These are phyloP conservation scores for Carpinus fangiana DNA, from an alignment of 306 rosid species.

Conservation along the genomic window DNA sequence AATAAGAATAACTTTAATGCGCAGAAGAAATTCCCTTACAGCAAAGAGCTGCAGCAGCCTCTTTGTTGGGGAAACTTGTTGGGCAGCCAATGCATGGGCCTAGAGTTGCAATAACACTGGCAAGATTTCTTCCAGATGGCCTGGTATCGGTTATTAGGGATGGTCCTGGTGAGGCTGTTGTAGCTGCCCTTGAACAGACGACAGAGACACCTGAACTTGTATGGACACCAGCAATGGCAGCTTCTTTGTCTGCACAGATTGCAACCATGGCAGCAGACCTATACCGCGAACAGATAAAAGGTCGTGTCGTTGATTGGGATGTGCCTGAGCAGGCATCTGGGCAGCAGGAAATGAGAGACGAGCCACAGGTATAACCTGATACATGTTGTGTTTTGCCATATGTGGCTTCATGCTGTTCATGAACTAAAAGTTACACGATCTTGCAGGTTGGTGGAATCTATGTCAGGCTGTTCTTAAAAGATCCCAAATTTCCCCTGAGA, in stretches of 20 bases:
- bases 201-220: slow-evolving; percentile 99
- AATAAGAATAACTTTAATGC: slow-evolving; percentile 26
- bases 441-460: slow-evolving; percentile 98
- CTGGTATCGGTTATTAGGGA: slow-evolving; percentile 90
- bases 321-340: slow-evolving; percentile 97
- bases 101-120: slow-evolving; percentile 90
- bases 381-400: slow-evolving; percentile 19
- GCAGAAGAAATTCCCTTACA: slow-evolving; percentile 92
- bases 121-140: slow-evolving; percentile 97
- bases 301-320: slow-evolving; percentile 97
- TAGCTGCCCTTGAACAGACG: slow-evolving; percentile 82
- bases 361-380: slow-evolving; percentile 77
- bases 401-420: slow-evolving; percentile 13
- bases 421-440: slow-evolving; percentile 34
- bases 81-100: slow-evolving; percentile 99
- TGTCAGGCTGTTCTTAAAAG: slow-evolving; percentile 89
- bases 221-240: slow-evolving; percentile 99
- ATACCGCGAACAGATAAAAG: slow-evolving; percentile 89
- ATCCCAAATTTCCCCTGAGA: slow-evolving; percentile 97
- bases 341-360: slow-evolving; percentile 99
- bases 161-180: slow-evolving; percentile 99
- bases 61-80: slow-evolving; percentile 95
- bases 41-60: slow-evolving; percentile 95
- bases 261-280: slow-evolving; percentile 88
- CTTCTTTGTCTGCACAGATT: slow-evolving; percentile 95